Conservation (phyloP, 805 yeast genomes). For the Deakozyma indianensis region DNA sequence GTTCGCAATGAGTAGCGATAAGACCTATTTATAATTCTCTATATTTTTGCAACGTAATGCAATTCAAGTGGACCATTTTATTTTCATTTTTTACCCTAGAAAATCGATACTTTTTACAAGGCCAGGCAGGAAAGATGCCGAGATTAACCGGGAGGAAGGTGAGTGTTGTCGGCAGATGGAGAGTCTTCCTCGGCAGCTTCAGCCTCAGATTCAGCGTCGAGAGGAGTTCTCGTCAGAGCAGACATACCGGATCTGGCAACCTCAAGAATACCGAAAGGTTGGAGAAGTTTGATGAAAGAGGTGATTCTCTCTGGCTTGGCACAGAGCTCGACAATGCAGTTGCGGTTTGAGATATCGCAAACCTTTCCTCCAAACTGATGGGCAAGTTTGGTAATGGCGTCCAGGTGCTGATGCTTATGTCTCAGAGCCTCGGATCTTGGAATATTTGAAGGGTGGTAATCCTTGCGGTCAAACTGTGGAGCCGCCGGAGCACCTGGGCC, state of each 20-base stretch:
- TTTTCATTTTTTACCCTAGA: not conserved
- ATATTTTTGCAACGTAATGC: not conserved
- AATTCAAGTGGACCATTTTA: not conserved
- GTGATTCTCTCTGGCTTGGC: conserved; percentile 89
- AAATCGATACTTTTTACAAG: not conserved
- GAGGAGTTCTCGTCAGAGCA: conserved; percentile 94
- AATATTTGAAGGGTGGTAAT: conserved; percentile 77
- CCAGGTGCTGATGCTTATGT: conserved; percentile 81
- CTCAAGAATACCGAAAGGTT: conserved; percentile 93
- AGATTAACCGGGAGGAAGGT: conserved; percentile 83
- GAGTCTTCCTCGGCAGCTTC: conserved; percentile 42
- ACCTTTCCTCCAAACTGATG: conserved; percentile 85
- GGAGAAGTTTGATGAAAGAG: conserved; percentile 73
- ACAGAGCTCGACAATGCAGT: conserved; percentile 83
- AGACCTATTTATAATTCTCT: not conserved
- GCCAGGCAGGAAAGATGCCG: no score
- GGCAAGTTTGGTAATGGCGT: conserved; percentile 66
- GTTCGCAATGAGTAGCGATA: conserved; percentile 2
- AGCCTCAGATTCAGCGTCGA: conserved; percentile 37
- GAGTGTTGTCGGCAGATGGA: conserved; percentile 63
- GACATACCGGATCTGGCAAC: conserved; percentile 97
- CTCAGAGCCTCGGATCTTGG: conserved; percentile 86
- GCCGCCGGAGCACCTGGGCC: conserved; percentile 22
- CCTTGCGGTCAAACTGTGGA: conserved; percentile 21
- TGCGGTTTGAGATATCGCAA: conserved; percentile 84